Base-by-base conservation (phyloP, 441 rosid species). In the Adansonia gregorii region DNA sequence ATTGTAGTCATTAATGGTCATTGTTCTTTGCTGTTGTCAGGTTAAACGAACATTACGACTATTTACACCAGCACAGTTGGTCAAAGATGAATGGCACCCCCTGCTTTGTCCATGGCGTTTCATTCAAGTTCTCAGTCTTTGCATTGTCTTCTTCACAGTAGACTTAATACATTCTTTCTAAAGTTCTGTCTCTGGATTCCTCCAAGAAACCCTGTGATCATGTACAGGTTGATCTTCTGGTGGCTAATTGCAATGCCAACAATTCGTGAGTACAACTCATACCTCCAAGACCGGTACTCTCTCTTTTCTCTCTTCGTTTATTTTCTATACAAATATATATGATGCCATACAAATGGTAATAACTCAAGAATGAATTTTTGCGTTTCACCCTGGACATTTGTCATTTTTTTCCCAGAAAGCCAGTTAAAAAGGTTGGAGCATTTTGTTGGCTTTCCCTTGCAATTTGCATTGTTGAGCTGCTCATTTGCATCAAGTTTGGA, bases 1-100 rank as follows among this genome's bases (percentile, higher is more conserved):
- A 64, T 35, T 35, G 6, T 35, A 4, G 41, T 35, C 41, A 35
- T 35, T 4, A 51, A 46, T 66, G 46, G 1, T 75, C 65, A 67
- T 45, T 69, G 2, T 56, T 56, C 27, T 31, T 15, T 58, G 6
- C 67, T 43, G 8, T 81, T 81, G 24, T 48, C 83, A 97, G 99
- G 92, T 97, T 48, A 94, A 89, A 82, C 85, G 97, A 78, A 93
- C 99, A 67, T 67, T 97, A 63, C 95, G 95, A 71, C 98, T 94
- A 80, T 97, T 97, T 81, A 97, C 99, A 69, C 99, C 98, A 65
- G 98, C 98, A 27, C 97, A 93, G 15, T 97, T 98, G 98, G 98
- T 93, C 75, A 94, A 91, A 83, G 98, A 97, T 80, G 99, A 97
- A 80, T 94, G 99, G 99, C 98, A 92, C 74, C 99, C 99, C 3